Percentiles rank a stretch among this genome's conserved stretches.
phyloP scores from a whole-genome alignment of 768 basidiomycete species.

The Podaxis sp. region DNA sequence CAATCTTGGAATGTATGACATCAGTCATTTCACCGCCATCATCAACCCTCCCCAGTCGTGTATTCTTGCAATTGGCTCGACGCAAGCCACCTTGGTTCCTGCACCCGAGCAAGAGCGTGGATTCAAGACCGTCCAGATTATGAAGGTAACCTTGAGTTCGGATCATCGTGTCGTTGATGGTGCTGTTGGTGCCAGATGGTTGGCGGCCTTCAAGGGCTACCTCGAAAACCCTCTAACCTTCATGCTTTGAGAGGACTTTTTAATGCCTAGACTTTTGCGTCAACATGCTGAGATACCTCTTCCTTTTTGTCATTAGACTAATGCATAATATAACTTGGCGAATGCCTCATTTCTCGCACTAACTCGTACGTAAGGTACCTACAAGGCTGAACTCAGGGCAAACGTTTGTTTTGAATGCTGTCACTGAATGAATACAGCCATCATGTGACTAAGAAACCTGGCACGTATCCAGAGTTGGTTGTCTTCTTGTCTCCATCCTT shows the following conservation, averaged over 20 bases:
- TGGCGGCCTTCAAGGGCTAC: conserved; percentile 92
- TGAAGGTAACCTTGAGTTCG: conserved; percentile 94
- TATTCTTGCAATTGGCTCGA: conserved; percentile 92
- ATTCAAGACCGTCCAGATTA: conserved; percentile 86
- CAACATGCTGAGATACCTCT: conserved; percentile 12
- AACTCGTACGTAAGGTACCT: neutral
- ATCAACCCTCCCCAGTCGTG: conserved; percentile 99
- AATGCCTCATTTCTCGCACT: neutral
- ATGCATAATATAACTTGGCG: conserved; percentile 12
- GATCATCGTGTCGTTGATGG: conserved; percentile 98
- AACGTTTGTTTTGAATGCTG: neutral
- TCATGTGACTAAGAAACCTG: conserved; percentile 9
- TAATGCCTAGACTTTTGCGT: conserved; percentile 5
- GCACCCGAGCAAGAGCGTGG: conserved; percentile 90
- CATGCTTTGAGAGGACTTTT: conserved; percentile 67
- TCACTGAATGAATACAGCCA: neutral
- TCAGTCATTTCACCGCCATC: conserved; percentile 96
- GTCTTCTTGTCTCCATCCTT: neutral
- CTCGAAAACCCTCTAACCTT: conserved; percentile 96
- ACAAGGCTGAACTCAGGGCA: neutral
- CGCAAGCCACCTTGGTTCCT: conserved; percentile 79
- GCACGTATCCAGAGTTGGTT: conserved; percentile 6
- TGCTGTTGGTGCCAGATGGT: conserved; percentile 90
- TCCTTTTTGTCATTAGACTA: conserved; percentile 5
- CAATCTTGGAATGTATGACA: conserved; percentile 97